Evolutionary conservation across 2,329 filamentous ascomycete species (phyloP), one percentile per base, ranked within the genome.

Genomic region (Mycocentrospora acerina): DNA sequence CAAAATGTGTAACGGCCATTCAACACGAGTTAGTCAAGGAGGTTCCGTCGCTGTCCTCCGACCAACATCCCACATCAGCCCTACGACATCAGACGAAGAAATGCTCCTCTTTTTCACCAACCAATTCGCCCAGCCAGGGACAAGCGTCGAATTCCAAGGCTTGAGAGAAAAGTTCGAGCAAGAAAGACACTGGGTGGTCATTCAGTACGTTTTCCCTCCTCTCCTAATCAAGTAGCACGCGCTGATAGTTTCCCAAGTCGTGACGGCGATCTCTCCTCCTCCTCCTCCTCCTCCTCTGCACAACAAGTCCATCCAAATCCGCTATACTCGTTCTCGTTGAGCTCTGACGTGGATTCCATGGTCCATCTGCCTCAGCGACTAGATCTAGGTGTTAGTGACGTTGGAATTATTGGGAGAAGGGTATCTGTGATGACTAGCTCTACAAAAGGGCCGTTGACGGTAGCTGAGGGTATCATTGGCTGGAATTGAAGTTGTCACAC

Each of bases 31-130:
- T 7, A 60, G 56, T 25, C 61, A 66, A 44, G 63, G 63, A n/a
- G 63, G 63, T 22, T 60, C 61, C 1, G 63, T 67, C n/a, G 63
- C 63, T 11, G 55, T 66, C 1, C 49, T 67, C 1, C 54, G 47
- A 9, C 54, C 59, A 12, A 6, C 19, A 22, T 9, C 19, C 5
- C 19, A 22, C 5, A 50, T 45, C 13, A 37, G 37, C 9, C 41
- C 44, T 25, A 28, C 46, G 1, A 30, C 45, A 3, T 32, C 40
- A 9, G 38, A 47, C 24, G 42, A 56, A 14, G 55, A 64, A 27
- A 54, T 63, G 40, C 45, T 48, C 1, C 33, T 65, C 0, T 42
- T 60, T 11, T 64, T 66, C 25, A 60, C 50, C 32, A 64, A 65
- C 18, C 34, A 41, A n/a, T 42, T 57, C 2, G 47, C 50, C 2